Evolutionary conservation across 2,329 filamentous ascomycete genomes (phyloP).

Genomic region (Helminthosporium solani): DNA sequence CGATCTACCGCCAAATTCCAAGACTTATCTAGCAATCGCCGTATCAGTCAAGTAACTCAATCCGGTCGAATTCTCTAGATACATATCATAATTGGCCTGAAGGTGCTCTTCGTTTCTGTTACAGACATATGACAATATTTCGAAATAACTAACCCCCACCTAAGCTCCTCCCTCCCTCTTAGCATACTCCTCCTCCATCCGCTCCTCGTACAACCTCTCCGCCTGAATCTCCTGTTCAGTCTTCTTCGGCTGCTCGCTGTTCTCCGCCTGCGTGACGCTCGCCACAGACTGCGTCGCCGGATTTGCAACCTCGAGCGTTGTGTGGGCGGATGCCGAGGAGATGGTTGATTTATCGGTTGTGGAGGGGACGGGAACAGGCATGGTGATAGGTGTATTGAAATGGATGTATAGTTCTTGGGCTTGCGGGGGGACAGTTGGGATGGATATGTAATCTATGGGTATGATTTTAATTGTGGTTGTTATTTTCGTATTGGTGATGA

Average conservation of each 20-base stretch:
- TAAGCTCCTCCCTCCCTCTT: conserved; percentile 43
- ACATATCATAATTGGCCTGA: no score
- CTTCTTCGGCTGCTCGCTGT: conserved; percentile 32
- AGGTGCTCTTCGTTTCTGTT: no score
- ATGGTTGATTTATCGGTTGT: conserved; percentile 17
- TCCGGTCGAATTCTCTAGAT: no score
- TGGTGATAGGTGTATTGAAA: conserved; percentile 10
- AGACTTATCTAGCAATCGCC: no score
- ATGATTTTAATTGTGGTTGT: neutral
- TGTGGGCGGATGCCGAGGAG: conserved; percentile 26
- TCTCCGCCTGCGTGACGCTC: conserved; percentile 24
- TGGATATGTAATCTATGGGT: no score
- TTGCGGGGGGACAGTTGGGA: neutral
- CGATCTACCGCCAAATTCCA: no score
- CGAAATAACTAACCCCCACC: no score
- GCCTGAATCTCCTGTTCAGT: conserved; percentile 35
- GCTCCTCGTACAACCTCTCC: conserved; percentile 39
- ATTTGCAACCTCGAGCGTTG: conserved; percentile 23
- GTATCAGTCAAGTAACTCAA: no score
- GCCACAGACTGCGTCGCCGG: conserved; percentile 29
- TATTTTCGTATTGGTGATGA: neutral
- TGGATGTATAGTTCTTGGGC: neutral
- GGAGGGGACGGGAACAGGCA: conserved; percentile 31
- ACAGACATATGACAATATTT: no score
- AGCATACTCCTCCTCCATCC: conserved; percentile 44